phyloP scores from a whole-genome alignment of 1,284 basidiomycete species.

The Marasmius fiardii region DNA sequence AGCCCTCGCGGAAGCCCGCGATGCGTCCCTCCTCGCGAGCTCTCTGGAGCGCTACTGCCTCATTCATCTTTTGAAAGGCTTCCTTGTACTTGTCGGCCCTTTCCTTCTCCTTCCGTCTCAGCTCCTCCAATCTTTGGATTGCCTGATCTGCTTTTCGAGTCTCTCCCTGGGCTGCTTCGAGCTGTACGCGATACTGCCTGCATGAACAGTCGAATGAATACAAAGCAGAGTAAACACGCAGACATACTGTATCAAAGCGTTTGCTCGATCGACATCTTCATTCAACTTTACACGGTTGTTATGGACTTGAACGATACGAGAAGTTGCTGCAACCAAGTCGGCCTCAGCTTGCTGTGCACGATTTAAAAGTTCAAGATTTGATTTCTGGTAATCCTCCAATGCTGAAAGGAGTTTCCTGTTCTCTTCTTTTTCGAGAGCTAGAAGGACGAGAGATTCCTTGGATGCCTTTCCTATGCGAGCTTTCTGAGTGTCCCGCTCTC shows the following conservation, averaged over 20 bases:
- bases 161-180: conserved; percentile 8
- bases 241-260: conserved; percentile 9
- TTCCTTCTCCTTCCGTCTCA: conserved; percentile 2
- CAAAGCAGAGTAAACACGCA: not conserved
- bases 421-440: conserved; percentile 8
- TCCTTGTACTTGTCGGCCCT: conserved; percentile 9
- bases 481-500: conserved; percentile 2
- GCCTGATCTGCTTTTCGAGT: conserved; percentile 5
- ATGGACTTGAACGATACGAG: conserved; percentile 7
- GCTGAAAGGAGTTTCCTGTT: conserved; percentile 1
- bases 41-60: not conserved
- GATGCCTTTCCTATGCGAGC: conserved; percentile 1
- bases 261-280: conserved; percentile 2
- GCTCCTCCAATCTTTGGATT: conserved; percentile 2
- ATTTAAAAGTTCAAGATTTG: not conserved
- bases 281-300: conserved; percentile 5
- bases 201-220: not conserved
- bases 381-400: conserved; percentile 7
- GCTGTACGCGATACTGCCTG: conserved; percentile 11
- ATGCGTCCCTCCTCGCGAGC: conserved; percentile 11
- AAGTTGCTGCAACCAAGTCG: conserved; percentile 6
- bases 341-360: conserved; percentile 9
- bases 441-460: conserved; percentile 7
- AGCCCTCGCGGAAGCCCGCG: conserved; percentile 8
- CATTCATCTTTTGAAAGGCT: not conserved